Conservation (phyloP, 139 green algal species). For the Chloropicon primus region DNA sequence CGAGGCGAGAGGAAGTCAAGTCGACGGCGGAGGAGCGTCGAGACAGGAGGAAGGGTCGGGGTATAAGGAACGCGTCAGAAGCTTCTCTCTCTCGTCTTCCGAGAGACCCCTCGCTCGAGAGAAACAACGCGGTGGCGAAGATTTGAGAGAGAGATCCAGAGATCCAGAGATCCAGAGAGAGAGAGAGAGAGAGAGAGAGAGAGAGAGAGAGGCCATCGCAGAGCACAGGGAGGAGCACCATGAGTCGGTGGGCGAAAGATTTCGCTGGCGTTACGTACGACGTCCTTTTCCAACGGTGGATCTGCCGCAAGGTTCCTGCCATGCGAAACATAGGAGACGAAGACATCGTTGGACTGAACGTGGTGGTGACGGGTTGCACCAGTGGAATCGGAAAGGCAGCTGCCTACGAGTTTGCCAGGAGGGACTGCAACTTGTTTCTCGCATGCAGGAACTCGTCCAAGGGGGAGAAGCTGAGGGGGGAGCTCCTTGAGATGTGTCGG, state of each 20-base stretch:
- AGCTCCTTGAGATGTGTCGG: conserved; percentile 22
- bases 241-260: not conserved
- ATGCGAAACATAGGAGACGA: conserved; percentile 36
- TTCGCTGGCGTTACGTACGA: not conserved
- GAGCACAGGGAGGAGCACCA: not conserved
- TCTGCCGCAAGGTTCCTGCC: not conserved
- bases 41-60: too few species aligned
- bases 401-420: conserved; percentile 32
- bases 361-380: conserved; percentile 16
- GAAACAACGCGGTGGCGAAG: too few species aligned
- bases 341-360: conserved; percentile 30
- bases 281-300: not conserved
- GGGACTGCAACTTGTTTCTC: conserved; percentile 49
- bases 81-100: too few species aligned
- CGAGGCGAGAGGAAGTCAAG: too few species aligned
- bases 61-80: too few species aligned
- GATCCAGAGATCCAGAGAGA: too few species aligned
- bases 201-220: too few species aligned
- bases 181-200: too few species aligned
- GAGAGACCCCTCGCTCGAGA: too few species aligned
- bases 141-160: too few species aligned
- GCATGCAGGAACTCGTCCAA: conserved; percentile 42
- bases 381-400: conserved; percentile 65
- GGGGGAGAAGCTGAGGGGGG: conserved; percentile 28
- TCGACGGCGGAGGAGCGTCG: too few species aligned